A percentile compares a stretch with the other conserved stretches of the same genome.
Conservation (phyloP, 1,284 basidiomycete genomes). For the Exobasidium rhododendri region DNA sequence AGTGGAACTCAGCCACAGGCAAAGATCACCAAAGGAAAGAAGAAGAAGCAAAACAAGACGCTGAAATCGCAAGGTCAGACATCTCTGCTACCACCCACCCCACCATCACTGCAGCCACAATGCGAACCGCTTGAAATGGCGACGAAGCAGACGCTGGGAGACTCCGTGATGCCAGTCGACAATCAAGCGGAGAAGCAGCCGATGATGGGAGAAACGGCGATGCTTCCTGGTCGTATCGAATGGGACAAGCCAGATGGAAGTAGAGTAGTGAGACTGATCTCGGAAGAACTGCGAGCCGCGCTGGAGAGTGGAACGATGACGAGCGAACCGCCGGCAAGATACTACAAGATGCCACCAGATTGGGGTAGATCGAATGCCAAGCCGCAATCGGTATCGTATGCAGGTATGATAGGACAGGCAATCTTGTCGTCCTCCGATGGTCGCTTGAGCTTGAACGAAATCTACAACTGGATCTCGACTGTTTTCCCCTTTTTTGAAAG, state of each 20-base stretch:
- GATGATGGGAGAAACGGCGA: not conserved
- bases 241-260: slow-evolving; percentile 52
- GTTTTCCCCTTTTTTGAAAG: slow-evolving; percentile 90
- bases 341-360: slow-evolving; percentile 46
- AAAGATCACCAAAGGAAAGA: slow-evolving; percentile 1
- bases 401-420: slow-evolving; percentile 91
- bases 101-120: no score
- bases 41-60: slow-evolving; percentile 18
- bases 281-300: slow-evolving; percentile 49
- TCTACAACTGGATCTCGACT: slow-evolving; percentile 91
- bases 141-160: not conserved
- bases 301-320: slow-evolving; percentile 43
- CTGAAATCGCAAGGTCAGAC: slow-evolving; percentile 22
- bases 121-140: not conserved
- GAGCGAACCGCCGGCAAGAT: slow-evolving; percentile 45
- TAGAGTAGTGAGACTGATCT: slow-evolving; percentile 49
- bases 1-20: not conserved
- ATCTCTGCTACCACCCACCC: slow-evolving; percentile 10
- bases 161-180: no score
- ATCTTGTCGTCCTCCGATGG: slow-evolving; percentile 79
- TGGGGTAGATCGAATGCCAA: slow-evolving; percentile 42
- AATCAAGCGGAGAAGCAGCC: not conserved
- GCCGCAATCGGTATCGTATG: slow-evolving; percentile 66
- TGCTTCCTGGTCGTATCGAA: slow-evolving; percentile 21
- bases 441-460: slow-evolving; percentile 85